Conservation (phyloP, 1,284 basidiomycete genomes). For the Rhodotorula sp. region DNA sequence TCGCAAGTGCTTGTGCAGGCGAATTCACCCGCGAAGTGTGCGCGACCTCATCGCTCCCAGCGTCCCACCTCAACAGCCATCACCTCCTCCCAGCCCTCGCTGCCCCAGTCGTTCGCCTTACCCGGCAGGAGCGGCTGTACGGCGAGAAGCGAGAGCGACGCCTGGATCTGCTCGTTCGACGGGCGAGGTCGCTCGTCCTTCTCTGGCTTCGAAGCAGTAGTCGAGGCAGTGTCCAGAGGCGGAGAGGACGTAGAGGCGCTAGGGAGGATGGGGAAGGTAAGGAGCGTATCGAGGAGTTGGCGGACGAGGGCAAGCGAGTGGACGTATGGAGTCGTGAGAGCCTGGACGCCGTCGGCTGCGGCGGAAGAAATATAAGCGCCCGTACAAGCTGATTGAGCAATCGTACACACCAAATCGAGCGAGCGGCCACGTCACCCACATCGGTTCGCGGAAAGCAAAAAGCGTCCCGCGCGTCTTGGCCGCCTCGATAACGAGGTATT, state of each 20-base stretch:
- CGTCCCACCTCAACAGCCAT: conserved; percentile 35
- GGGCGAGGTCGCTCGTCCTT: conserved; percentile 10
- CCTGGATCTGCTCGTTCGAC: conserved; percentile 29
- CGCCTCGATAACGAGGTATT: conserved; percentile 38
- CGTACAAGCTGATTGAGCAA: neutral
- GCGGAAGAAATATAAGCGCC: neutral
- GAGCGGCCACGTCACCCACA: conserved; percentile 44
- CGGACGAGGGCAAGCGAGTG: conserved; percentile 34
- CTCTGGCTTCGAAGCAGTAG: neutral
- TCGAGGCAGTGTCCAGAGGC: neutral
- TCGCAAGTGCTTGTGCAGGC: neutral
- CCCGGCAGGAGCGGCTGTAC: conserved; percentile 35
- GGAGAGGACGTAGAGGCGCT: neutral
- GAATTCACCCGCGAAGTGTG: neutral
- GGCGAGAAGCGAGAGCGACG: conserved; percentile 25
- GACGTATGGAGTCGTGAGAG: conserved; percentile 22
- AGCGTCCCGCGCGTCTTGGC: conserved; percentile 31
- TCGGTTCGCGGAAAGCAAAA: conserved; percentile 40
- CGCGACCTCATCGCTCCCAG: conserved; percentile 15
- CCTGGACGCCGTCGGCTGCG: conserved; percentile 30
- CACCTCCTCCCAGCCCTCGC: conserved; percentile 39
- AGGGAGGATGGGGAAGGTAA: conserved; percentile 31
- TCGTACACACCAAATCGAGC: conserved; percentile 36
- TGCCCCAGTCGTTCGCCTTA: conserved; percentile 14
- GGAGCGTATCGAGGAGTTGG: conserved; percentile 30